Base-by-base conservation (phyloP, 805 yeast genomes). In the Candida ortonii region DNA sequence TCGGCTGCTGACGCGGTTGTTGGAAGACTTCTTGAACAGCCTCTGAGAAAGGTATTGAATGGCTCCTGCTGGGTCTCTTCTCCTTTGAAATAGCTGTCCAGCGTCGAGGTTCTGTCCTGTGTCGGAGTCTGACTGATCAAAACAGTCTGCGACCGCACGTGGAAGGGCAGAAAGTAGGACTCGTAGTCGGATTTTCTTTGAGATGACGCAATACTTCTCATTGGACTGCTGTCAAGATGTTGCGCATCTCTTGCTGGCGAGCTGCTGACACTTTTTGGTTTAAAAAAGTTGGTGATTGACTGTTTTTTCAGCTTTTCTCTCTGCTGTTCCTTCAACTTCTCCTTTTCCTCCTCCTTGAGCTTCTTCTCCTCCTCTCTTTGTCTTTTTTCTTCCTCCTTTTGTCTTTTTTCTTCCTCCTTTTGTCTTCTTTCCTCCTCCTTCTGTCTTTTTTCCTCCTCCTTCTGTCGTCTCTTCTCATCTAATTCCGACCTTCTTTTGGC, bases 371-470 rank as follows among this genome's bases (percentile, higher is more conserved):
- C 43, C 26, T 43, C 55, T 20, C 31, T 32, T 20, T 38, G 52
- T 30, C 43, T 43, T n/a, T 50, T 38, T 35, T 50, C 51, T 22
- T 39, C 39, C 24, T 37, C 43, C 33, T 57, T 53, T 41, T 61
- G 58, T 36, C 49, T 55, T 34, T 48, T 55, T 32, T 56, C 62
- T 17, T 59, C 33, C 25, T 36, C 44, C 24, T 38, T 30, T 28
- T 28, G 24, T 28, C 38, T 23, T 26, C 32, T 24, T 31, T 43
- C 38, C 31, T 40, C 38, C 31, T 46, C 49, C 35, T 60, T 50
- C 19, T 54, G 55, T 38, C 64, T 62, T 26, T 61, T 57, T 34
- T 56, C 57, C 39, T 59, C 61, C 42, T 59, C 56, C 20, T 57
- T 55, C 19, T 49, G 50, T 28, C 46, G 47, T 34, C 50, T 47